phyloP scores from a whole-genome alignment of 805 yeast genomes.

The Saturnispora mendoncae region DNA sequence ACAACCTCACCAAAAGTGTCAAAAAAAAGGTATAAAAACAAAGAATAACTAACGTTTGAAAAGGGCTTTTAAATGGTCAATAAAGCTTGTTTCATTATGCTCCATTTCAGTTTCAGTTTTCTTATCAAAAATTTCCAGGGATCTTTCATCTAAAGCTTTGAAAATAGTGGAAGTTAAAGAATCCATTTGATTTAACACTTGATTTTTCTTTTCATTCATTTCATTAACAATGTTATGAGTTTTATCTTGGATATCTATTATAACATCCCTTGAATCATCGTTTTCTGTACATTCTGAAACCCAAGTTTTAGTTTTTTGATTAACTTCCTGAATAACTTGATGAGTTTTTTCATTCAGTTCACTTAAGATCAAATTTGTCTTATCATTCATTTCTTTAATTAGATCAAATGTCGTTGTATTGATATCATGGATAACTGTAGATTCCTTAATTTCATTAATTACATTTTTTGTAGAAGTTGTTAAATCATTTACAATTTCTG shows the following conservation, averaged over 20 bases:
- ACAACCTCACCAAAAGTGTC: neutral
- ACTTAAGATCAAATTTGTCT: slow-evolving; percentile 9
- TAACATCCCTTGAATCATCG: neutral
- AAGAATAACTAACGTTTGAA: too few relatives aligned
- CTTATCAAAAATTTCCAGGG: slow-evolving; percentile 11
- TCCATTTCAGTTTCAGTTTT: neutral
- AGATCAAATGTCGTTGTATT: slow-evolving; percentile 19
- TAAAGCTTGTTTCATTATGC: neutral
- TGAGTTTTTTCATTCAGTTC: slow-evolving; percentile 8
- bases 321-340: slow-evolving; percentile 10
- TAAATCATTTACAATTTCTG: slow-evolving; percentile 20
- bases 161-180: slow-evolving; percentile 1
- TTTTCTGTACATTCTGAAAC: neutral
- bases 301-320: slow-evolving; percentile 6
- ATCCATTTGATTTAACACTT: slow-evolving; percentile 10
- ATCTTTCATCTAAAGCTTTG: slow-evolving; percentile 7
- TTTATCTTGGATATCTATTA: slow-evolving; percentile 9
- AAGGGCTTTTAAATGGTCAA: too few relatives aligned
- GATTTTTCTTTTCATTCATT: slow-evolving; percentile 10
- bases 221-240: slow-evolving; percentile 10
- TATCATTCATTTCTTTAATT: slow-evolving; percentile 20
- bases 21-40: neutral
- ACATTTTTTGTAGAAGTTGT: slow-evolving; percentile 12
- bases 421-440: slow-evolving; percentile 17
- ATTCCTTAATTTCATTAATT: slow-evolving; percentile 16